Evolutionary conservation across 306 rosid genomes (phyloP).

Genomic region (Sesbania bispinosa): DNA sequence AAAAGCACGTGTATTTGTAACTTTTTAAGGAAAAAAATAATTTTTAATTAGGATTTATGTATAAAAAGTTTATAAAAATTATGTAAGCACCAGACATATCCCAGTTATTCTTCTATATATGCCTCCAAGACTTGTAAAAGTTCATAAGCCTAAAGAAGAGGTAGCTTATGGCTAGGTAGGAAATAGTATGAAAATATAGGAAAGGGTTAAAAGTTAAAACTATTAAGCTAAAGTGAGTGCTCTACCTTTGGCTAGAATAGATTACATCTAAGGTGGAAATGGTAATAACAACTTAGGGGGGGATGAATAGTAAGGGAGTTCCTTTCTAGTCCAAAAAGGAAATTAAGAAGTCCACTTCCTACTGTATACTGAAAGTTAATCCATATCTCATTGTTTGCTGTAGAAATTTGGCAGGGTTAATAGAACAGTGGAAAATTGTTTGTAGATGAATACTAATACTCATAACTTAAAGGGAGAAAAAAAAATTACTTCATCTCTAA

Average conservation of each 20-base stretch:
- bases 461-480: not conserved
- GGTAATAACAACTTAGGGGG: not conserved
- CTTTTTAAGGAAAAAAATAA: too few relatives aligned
- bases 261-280: not conserved
- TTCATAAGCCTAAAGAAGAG: not conserved
- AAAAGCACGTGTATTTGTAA: too few relatives aligned
- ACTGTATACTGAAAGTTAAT: conserved; percentile 22
- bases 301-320: not conserved
- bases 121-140: not conserved
- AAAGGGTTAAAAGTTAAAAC: not conserved
- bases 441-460: not conserved
- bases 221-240: not conserved
- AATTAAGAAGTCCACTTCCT: conserved; percentile 8
- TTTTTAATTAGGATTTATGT: too few relatives aligned
- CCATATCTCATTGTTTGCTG: conserved; percentile 9
- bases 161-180: not conserved
- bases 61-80: too few relatives aligned
- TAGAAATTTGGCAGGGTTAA: conserved; percentile 5
- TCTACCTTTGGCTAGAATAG: not conserved
- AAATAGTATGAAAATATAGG: not conserved
- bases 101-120: not conserved
- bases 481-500: not conserved
- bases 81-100: not conserved
- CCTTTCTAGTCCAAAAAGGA: not conserved
- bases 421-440: conserved; percentile 1